Evolutionary conservation across 2,329 filamentous ascomycete genomes (phyloP).

Genomic region (Biscogniauxia sp.): DNA sequence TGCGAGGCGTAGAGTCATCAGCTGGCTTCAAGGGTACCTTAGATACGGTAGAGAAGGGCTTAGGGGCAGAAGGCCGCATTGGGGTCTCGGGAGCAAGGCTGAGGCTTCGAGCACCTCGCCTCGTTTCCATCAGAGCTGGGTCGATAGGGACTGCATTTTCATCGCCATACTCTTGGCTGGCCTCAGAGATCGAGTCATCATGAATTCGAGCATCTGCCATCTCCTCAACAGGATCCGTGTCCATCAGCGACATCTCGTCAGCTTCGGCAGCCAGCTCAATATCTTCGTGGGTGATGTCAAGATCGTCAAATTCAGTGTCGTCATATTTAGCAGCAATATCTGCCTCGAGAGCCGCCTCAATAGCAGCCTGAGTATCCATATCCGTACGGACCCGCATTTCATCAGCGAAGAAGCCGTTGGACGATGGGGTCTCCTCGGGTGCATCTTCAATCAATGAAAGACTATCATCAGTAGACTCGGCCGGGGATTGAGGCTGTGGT

Average conservation of each 20-base stretch:
- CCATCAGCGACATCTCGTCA: constrained; percentile 57
- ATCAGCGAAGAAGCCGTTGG: constrained; percentile 59
- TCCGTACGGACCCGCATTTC: constrained; percentile 49
- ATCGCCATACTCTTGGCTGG: constrained; percentile 65
- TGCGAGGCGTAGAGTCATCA: constrained; percentile 53
- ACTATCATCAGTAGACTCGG: constrained; percentile 21
- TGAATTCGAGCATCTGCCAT: constrained; percentile 32
- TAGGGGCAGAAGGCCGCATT: constrained; percentile 44
- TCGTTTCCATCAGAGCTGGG: constrained; percentile 39
- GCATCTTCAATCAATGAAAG: constrained; percentile 27
- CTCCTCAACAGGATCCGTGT: constrained; percentile 40
- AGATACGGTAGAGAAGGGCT: constrained; percentile 68
- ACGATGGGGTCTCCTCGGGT: constrained; percentile 35
- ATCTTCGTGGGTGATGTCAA: constrained; percentile 54
- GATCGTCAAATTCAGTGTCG: constrained; percentile 42
- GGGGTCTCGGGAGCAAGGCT: constrained; percentile 53
- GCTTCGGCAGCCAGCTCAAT: constrained; percentile 57
- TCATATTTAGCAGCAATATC: constrained; percentile 37
- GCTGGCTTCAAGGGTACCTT: constrained; percentile 74
- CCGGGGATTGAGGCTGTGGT: constrained; percentile 24
- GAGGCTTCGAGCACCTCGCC: constrained; percentile 14
- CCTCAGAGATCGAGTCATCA: constrained; percentile 55
- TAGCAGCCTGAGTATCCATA: constrained; percentile 34
- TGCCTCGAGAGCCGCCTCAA: constrained; percentile 34
- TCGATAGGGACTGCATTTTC: constrained; percentile 62